Conservation (phyloP, 257 asterid species). For the Solanum paucissectum region DNA sequence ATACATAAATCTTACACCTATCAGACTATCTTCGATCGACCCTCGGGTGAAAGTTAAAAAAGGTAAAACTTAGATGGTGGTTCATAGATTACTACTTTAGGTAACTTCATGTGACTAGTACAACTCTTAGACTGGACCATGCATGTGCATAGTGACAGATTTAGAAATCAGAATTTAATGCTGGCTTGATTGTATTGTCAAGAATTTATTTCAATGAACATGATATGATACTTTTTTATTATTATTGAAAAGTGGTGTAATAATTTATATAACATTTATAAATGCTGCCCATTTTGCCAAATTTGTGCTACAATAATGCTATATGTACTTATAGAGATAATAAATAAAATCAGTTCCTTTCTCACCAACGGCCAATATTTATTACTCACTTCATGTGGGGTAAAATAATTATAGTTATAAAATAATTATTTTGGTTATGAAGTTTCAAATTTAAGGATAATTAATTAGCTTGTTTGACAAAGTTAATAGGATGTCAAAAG, state of each 20-base stretch:
- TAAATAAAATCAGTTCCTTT: neutral
- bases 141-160: neutral
- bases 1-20: accelerated
- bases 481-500: neutral
- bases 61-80: neutral
- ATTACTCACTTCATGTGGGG: neutral
- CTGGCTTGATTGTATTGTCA: neutral
- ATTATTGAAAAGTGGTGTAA: neutral
- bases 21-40: neutral
- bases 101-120: neutral
- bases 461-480: neutral
- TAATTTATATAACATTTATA: neutral
- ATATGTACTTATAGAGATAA: neutral
- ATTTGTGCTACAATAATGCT: neutral
- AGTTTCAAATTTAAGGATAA: neutral
- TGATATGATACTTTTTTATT: neutral
- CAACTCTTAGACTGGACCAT: neutral
- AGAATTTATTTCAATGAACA: neutral
- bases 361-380: neutral
- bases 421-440: neutral
- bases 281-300: neutral
- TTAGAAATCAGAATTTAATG: neutral
- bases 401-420: too few relatives aligned
- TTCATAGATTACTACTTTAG: neutral
- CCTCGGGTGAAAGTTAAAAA: neutral